These are phyloP conservation scores for Diaporthe ilicicola DNA, from an alignment of 2,329 filamentous ascomycete species.

Conservation along the genomic window DNA sequence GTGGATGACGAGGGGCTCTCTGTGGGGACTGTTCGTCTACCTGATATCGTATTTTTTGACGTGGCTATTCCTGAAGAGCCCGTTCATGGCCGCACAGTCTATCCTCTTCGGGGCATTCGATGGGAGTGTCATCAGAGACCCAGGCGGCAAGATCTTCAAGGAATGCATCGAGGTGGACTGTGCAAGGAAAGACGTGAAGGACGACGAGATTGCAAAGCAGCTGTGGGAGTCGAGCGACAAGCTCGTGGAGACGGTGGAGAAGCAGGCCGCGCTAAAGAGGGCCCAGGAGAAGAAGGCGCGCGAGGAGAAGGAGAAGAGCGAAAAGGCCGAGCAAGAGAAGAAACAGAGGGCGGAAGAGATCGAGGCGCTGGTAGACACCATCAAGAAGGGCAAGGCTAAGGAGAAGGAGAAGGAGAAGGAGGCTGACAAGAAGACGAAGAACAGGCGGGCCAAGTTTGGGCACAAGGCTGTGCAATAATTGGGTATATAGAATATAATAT, in stretches of 20 bases:
- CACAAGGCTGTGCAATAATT: conserved; percentile 29
- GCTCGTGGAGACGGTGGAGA: conserved; percentile 83
- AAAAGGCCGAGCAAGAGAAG: conserved; percentile 41
- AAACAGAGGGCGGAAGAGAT: conserved; percentile 42
- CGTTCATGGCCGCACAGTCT: conserved; percentile 84
- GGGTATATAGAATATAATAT: conserved; percentile 31
- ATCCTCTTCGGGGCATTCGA: conserved; percentile 90
- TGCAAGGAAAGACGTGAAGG: conserved; percentile 75
- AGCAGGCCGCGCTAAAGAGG: conserved; percentile 72
- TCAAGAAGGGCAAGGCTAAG: conserved; percentile 53
- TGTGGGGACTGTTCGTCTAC: conserved; percentile 83
- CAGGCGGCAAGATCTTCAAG: conserved; percentile 80
- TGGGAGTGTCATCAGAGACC: conserved; percentile 67
- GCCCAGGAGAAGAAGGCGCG: conserved; percentile 49
- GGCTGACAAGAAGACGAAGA: conserved; percentile 43
- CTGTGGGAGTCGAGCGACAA: conserved; percentile 91
- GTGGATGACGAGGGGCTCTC: conserved; percentile 85
- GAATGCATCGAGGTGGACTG: conserved; percentile 84
- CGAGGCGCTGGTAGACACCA: conserved; percentile 52
- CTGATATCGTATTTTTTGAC: conserved; percentile 79
- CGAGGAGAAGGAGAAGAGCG: conserved; percentile 46
- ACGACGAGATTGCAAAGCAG: conserved; percentile 82
- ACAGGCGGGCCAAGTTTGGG: conserved; percentile 35
- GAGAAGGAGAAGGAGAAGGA: conserved; percentile 41
- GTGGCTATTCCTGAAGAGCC: conserved; percentile 89